Base-by-base conservation (phyloP, 2,329 filamentous ascomycete genomes). In the Cytospora paraplurivora region DNA sequence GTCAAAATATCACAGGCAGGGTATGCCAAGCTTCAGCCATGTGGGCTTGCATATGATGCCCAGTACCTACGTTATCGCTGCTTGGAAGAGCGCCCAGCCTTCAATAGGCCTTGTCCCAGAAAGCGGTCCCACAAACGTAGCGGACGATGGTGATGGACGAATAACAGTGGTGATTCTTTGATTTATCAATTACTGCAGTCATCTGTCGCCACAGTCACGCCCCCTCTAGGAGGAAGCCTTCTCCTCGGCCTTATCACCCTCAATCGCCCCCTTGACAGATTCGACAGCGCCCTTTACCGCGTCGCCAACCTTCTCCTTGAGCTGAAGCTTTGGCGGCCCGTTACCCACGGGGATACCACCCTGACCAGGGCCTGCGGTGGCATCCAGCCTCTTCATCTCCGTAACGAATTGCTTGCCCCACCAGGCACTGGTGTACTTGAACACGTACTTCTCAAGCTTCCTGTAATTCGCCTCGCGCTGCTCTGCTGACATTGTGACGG, bases 351-450 rank as follows among this genome's bases (percentile, higher is more conserved):
- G 37, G 33, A 61, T 61, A 11, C 59, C 59, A 62, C 66, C 51
- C 66, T 73, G 33, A 67, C 72, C 13, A 68, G 62, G 58, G 27
- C 64, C 64, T 4, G 62, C 64, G 5, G 61, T 67, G 15, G 76
- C 69, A 55, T 74, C 78, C 44, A 85, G 78, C 49, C 82, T 79
- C n/a, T 77, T 83, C 76, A 98, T 83, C 76, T 97, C 94, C 13
- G 86, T 85, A 57, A 97, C 93, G 74, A 98, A 98, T 68, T 90
- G 93, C 75, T 93, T 87, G 33, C 94, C 94, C 94, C 94, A 98
- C 89, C 95, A 97, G 11, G 93, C 91, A 75, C 92, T 96, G 1
- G 95, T 99, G 78, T 97, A 98, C 80, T 97, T 97, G 78, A 93
- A 94, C 65, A 98, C 92, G 73, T 98, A 98, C 77, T 91, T 91